These are phyloP conservation scores for Naganishia liquefaciens DNA, from an alignment of 1,284 basidiomycete genomes.

Conservation along the genomic window DNA sequence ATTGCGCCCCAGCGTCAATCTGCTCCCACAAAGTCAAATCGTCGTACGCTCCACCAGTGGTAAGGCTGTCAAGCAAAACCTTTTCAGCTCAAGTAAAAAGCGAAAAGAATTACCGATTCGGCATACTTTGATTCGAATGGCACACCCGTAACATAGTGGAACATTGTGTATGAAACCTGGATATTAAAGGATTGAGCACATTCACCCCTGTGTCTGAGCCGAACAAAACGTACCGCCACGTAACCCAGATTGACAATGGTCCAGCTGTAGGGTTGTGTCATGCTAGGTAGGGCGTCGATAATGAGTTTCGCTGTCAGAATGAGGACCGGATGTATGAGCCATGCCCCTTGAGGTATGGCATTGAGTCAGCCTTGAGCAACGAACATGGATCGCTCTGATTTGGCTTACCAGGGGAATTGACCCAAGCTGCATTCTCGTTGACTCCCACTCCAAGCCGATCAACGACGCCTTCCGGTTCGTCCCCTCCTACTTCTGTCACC, in stretches of 20 bases:
- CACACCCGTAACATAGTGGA: slow-evolving; percentile 96
- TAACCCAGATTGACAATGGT: slow-evolving; percentile 91
- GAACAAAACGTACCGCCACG: slow-evolving; percentile 72
- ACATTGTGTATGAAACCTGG: slow-evolving; percentile 95
- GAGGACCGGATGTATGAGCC: slow-evolving; percentile 95
- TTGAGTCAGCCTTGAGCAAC: background rate
- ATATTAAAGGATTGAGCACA: background rate
- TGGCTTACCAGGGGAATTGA: slow-evolving; percentile 87
- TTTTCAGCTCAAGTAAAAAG: no score
- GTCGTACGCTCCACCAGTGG: slow-evolving; percentile 88
- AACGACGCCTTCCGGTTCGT: slow-evolving; percentile 72
- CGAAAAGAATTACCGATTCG: no score
- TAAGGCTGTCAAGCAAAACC: slow-evolving; percentile 38
- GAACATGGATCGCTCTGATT: background rate
- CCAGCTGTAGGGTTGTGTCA: slow-evolving; percentile 93
- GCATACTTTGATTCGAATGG: slow-evolving; percentile 75
- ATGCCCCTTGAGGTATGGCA: slow-evolving; percentile 68
- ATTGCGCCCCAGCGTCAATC: slow-evolving; percentile 97
- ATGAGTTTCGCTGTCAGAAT: slow-evolving; percentile 88
- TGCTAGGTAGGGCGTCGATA: slow-evolving; percentile 90
- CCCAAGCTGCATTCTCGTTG: slow-evolving; percentile 97
- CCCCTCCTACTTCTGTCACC: slow-evolving; percentile 79
- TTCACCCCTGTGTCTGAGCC: no score
- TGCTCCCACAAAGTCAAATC: slow-evolving; percentile 98
- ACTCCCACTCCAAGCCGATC: slow-evolving; percentile 75